Conservation (phyloP, 495 filamentous ascomycete species). For the Neurospora tetraspora region DNA sequence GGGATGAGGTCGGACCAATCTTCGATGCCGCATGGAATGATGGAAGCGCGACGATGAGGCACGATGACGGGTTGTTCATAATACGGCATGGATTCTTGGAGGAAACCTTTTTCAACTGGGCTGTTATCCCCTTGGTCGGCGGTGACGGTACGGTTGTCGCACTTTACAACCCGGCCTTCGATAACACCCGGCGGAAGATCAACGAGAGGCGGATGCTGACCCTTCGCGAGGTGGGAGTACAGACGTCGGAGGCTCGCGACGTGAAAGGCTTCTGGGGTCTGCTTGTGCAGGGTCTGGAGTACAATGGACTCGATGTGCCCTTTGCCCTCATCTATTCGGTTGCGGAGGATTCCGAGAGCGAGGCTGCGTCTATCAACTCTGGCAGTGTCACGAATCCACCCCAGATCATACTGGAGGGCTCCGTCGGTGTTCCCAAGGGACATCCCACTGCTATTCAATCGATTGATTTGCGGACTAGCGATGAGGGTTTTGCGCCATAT, state of each 20-base stretch:
- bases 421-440: slow-evolving; percentile 49
- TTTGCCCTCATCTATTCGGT: slow-evolving; percentile 58
- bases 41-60: slow-evolving; percentile 63
- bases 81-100: slow-evolving; percentile 50
- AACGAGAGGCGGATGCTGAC: slow-evolving; percentile 58
- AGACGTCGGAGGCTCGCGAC: slow-evolving; percentile 54
- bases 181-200: slow-evolving; percentile 55
- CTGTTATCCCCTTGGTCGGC: slow-evolving; percentile 56
- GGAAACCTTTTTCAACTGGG: slow-evolving; percentile 63
- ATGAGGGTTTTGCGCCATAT: slow-evolving; percentile 53
- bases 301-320: slow-evolving; percentile 52
- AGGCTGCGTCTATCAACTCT: slow-evolving; percentile 51
- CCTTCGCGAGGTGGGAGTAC: slow-evolving; percentile 59
- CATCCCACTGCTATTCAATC: slow-evolving; percentile 43
- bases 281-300: slow-evolving; percentile 46
- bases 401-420: slow-evolving; percentile 49
- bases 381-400: slow-evolving; percentile 44
- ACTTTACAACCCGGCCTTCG: slow-evolving; percentile 60
- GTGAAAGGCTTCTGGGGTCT: slow-evolving; percentile 52
- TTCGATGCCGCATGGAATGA: slow-evolving; percentile 47
- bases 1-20: slow-evolving; percentile 49
- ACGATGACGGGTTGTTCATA: slow-evolving; percentile 60
- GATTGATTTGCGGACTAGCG: slow-evolving; percentile 50
- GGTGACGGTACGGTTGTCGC: slow-evolving; percentile 50
- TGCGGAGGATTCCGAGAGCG: slow-evolving; percentile 48